Conservation (phyloP, 2,329 filamentous ascomycete species). For the Furcasterigmium furcatum region DNA sequence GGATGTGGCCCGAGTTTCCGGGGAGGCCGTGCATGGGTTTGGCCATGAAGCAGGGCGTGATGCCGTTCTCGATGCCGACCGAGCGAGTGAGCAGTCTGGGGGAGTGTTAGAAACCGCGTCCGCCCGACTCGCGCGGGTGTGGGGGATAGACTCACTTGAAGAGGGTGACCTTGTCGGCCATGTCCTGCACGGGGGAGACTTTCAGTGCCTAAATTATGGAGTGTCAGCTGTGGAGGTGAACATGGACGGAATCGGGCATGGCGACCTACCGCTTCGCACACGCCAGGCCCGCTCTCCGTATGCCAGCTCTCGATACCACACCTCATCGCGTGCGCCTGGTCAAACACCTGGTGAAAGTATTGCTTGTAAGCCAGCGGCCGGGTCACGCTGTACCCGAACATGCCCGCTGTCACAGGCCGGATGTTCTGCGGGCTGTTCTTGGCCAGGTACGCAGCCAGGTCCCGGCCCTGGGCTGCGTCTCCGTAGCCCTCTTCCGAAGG, state of each 20-base stretch:
- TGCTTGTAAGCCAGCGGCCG: constrained; percentile 74
- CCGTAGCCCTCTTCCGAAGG: constrained; percentile 20
- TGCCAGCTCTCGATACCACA: constrained; percentile 81
- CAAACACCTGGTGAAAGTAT: constrained; percentile 78
- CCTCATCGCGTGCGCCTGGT: constrained; percentile 65
- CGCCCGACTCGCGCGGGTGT: background rate
- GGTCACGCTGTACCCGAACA: constrained; percentile 81
- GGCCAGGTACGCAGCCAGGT: constrained; percentile 63
- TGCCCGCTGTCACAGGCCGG: constrained; percentile 71
- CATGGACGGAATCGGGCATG: background rate
- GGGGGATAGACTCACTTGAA: constrained; percentile 55
- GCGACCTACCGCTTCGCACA: constrained; percentile 10
- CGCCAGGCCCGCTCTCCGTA: constrained; percentile 74
- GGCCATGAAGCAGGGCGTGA: constrained; percentile 76
- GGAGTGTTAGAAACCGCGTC: too few species aligned
- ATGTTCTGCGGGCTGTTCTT: constrained; percentile 62
- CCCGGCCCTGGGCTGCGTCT: constrained; percentile 43
- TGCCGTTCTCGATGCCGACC: constrained; percentile 83
- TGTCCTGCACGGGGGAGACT: constrained; percentile 58
- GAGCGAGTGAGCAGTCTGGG: constrained; percentile 67
- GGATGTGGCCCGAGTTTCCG: constrained; percentile 74
- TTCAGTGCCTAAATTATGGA: background rate
- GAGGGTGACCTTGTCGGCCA: constrained; percentile 69
- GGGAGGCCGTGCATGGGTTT: constrained; percentile 68
- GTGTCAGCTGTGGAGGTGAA: background rate